Conservation (phyloP, 352 stramenopile genomes). For the Phytophthora crassamura region DNA sequence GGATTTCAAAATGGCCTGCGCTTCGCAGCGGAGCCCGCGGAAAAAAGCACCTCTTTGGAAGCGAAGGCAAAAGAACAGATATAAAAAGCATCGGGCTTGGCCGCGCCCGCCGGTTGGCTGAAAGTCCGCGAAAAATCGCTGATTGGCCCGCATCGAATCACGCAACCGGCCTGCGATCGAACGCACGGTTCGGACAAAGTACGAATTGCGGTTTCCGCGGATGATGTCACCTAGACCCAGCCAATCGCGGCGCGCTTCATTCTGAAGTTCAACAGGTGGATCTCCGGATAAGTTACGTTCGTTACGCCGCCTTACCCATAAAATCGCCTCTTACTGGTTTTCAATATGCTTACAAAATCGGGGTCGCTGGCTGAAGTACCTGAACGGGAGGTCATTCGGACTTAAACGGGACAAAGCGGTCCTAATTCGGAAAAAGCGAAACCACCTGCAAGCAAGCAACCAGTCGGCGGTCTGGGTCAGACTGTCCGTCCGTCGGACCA, state of each 20-base stretch:
- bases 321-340: conserved; percentile 12
- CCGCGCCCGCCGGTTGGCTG: conserved; percentile 12
- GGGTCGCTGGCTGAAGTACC: conserved; percentile 5
- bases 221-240: conserved; percentile 20
- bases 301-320: conserved; percentile 41
- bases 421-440: conserved; percentile 26
- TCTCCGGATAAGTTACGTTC: conserved; percentile 25
- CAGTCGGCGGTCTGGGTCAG: background rate
- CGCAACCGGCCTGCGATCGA: conserved; percentile 10
- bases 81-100: conserved; percentile 29
- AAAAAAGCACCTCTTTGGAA: conserved; percentile 44
- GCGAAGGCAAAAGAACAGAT: conserved; percentile 39
- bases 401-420: conserved; percentile 4
- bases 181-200: too few species aligned
- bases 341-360: conserved; percentile 20
- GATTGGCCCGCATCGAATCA: conserved; percentile 22
- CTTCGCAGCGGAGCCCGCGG: background rate
- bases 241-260: conserved; percentile 12
- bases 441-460: conserved; percentile 22
- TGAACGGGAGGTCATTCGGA: conserved; percentile 15
- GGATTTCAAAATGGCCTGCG: conserved; percentile 46
- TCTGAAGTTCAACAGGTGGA: conserved; percentile 21
- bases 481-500: background rate
- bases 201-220: conserved; percentile 30
- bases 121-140: conserved; percentile 8